phyloP scores from a whole-genome alignment of 2,329 filamentous ascomycete species.

The Erysiphe neolycopersici region DNA sequence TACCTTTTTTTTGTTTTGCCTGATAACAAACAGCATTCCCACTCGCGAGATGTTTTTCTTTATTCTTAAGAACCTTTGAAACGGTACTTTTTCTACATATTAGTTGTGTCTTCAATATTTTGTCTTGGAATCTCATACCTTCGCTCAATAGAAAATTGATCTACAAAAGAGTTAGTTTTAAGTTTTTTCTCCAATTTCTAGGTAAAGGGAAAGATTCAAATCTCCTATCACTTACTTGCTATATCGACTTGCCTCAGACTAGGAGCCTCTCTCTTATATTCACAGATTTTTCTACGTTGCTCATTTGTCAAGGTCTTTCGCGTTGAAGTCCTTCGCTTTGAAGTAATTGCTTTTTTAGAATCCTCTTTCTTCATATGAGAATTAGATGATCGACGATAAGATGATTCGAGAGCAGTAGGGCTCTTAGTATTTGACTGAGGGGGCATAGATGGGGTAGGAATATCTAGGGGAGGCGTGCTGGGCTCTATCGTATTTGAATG shows the following conservation, averaged over 20 bases:
- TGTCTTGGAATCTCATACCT: constrained; percentile 31
- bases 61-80: constrained; percentile 87
- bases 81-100: constrained; percentile 43
- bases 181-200: neutral
- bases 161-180: constrained; percentile 18
- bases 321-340: constrained; percentile 21
- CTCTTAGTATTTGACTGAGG: too few species aligned
- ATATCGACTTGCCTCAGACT: constrained; percentile 89
- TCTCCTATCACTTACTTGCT: constrained; percentile 30
- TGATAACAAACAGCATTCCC: constrained; percentile 58
- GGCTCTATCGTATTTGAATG: too few species aligned
- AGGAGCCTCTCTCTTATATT: constrained; percentile 75
- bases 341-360: too few species aligned
- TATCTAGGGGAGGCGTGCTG: too few species aligned
- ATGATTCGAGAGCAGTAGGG: too few species aligned
- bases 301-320: constrained; percentile 76
- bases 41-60: constrained; percentile 73
- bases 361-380: too few species aligned
- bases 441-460: too few species aligned
- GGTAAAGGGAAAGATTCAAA: neutral
- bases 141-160: constrained; percentile 84
- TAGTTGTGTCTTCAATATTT: constrained; percentile 9
- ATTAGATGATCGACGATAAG: too few species aligned
- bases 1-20: constrained; percentile 59
- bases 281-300: constrained; percentile 78